Conservation (phyloP, 768 basidiomycete genomes). For the Psilocybe tampanensis region DNA sequence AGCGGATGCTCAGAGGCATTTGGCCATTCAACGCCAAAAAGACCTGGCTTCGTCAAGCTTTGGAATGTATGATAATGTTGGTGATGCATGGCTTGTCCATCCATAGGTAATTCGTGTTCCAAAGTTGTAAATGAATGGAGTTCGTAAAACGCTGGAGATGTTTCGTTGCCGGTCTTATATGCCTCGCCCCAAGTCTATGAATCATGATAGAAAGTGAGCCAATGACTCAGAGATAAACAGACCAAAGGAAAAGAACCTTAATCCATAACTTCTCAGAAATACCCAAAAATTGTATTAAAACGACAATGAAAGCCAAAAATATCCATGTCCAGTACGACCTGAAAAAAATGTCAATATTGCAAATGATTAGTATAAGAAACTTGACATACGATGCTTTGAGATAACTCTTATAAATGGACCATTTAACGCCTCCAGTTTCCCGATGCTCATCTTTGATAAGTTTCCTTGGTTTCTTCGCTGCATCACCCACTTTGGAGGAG, state of each 20-base stretch:
- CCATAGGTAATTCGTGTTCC: slow-evolving; percentile 39
- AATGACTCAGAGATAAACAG: not conserved
- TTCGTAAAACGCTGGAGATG: slow-evolving; percentile 26
- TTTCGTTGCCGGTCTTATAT: slow-evolving; percentile 32
- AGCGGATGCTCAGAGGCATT: slow-evolving; percentile 56
- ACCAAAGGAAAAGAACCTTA: slow-evolving; percentile 43
- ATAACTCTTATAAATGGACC: slow-evolving; percentile 70
- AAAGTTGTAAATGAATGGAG: slow-evolving; percentile 38
- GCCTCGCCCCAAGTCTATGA: slow-evolving; percentile 70
- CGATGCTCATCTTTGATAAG: slow-evolving; percentile 82
- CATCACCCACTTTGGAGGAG: slow-evolving; percentile 28
- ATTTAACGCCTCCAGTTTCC: slow-evolving; percentile 81
- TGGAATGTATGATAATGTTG: slow-evolving; percentile 25
- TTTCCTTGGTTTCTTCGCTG: slow-evolving; percentile 66
- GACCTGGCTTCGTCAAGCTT: slow-evolving; percentile 24
- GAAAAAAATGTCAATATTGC: not conserved
- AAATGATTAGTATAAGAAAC: not conserved
- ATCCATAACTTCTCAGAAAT: slow-evolving; percentile 76
- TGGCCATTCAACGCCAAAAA: slow-evolving; percentile 41
- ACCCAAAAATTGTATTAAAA: slow-evolving; percentile 53
- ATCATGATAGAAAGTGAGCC: not conserved
- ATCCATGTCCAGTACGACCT: slow-evolving; percentile 73
- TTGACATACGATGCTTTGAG: slow-evolving; percentile 66
- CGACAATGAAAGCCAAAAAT: slow-evolving; percentile 49
- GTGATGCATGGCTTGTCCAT: slow-evolving; percentile 23